These are phyloP conservation scores for Globisporangium alternatum DNA, from an alignment of 352 stramenopile genomes.

Conservation along the genomic window DNA sequence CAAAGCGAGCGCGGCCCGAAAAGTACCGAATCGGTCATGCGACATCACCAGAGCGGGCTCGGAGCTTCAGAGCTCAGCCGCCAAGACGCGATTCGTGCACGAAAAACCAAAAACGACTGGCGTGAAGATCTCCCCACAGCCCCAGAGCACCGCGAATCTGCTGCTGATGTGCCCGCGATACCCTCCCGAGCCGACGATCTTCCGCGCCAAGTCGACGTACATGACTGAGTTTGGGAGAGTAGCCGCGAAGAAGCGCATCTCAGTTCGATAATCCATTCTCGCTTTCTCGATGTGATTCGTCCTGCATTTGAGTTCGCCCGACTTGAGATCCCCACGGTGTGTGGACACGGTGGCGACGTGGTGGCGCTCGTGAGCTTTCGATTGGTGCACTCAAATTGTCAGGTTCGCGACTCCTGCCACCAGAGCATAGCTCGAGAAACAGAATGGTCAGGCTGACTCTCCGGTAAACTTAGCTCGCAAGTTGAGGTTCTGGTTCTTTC, in stretches of 20 bases:
- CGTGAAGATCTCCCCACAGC: slow-evolving; percentile 12
- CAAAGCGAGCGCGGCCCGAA: neutral
- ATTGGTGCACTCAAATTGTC: no score
- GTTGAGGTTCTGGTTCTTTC: no score
- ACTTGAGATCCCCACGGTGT: no score
- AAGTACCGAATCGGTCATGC: neutral
- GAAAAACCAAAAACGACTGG: neutral
- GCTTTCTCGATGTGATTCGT: neutral
- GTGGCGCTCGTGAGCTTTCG: no score
- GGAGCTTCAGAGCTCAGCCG: neutral
- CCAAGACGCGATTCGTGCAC: neutral
- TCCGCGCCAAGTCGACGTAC: slow-evolving; percentile 42
- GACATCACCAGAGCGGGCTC: neutral
- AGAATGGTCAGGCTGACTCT: no score
- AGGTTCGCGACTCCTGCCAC: no score
- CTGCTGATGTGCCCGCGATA: slow-evolving; percentile 51
- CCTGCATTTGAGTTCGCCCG: neutral
- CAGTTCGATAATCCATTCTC: slow-evolving; percentile 4
- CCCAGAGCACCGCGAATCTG: slow-evolving; percentile 30
- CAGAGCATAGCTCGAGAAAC: no score
- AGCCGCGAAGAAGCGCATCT: neutral
- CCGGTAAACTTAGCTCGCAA: no score
- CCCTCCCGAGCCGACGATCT: slow-evolving; percentile 37
- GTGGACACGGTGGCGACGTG: no score
- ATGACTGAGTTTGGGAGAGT: slow-evolving; percentile 24